Evolutionary conservation across 495 filamentous ascomycete species (phyloP), one percentile per base, ranked within the genome.

Genomic region (Aspergillus mulundensis): DNA sequence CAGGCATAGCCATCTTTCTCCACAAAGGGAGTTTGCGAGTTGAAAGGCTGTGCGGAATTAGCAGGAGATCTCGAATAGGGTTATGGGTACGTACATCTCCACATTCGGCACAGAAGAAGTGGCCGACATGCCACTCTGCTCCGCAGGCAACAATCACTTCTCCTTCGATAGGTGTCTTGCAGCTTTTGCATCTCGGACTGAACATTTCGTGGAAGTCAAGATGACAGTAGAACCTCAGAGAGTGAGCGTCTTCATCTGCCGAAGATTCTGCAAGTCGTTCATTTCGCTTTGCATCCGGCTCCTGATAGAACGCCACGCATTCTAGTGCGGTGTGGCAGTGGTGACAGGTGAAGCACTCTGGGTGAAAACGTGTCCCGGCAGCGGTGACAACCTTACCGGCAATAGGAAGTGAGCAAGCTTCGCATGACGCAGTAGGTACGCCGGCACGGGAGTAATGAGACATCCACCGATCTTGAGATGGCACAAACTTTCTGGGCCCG

Each of bases 71-170:
- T 28, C 24, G 42, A 21, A n/a, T 45, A 8, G 38, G 14, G 28
- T 48, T 16, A 7, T 1, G 23, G 14, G 36, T 19, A 48, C 78
- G 40, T 73, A 84, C 81, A 80, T 99, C 94, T 58, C 94, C 94
- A 72, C 94, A 99, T 79, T 99, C 89, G 25, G 95, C 95, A 67
- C 94, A 99, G 81, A 97, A 99, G 77, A 99, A 99, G 75, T 99
- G 94, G 1, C 94, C 94, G 59, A 89, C 88, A 72, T 99, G 94
- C 90, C 90, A 99, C 71, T 95, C 90, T 18, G 87, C 85, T 18
- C 95, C 94, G 61, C 94, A 88, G 3, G 94, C 94, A 38, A 97
- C 85, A 12, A 96, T 84, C 39, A 97, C 88, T 74, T 97, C 93
- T 40, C 91, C 90, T 67, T 97, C 88, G 63, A 99, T 99, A n/a